Conservation (phyloP, 176 grass and related monocot genomes). For the Zea luxurians region DNA sequence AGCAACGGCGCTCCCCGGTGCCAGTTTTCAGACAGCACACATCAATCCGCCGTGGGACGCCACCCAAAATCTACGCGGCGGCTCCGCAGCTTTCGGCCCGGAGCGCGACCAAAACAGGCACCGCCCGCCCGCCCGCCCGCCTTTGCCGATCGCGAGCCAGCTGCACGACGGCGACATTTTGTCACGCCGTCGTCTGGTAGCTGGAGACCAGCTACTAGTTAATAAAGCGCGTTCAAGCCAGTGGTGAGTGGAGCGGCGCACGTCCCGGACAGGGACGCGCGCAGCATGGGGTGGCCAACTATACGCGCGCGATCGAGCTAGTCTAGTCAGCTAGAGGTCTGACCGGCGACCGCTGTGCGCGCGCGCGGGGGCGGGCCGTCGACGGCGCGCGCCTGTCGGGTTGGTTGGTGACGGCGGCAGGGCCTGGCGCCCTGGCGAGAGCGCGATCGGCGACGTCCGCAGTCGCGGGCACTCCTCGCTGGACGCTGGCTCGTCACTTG, state of each 20-base stretch:
- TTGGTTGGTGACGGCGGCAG: neutral
- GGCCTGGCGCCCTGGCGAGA: neutral
- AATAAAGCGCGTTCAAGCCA: neutral
- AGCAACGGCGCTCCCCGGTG: too few species aligned
- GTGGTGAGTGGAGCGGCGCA: neutral
- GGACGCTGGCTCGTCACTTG: too few species aligned
- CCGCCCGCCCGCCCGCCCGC: neutral
- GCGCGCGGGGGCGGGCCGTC: neutral
- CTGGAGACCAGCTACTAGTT: neutral
- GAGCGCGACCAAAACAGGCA: neutral
- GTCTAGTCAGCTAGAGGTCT: neutral
- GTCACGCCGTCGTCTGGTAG: conserved; percentile 4
- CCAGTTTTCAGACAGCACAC: neutral
- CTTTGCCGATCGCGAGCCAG: neutral
- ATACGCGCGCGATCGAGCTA: neutral
- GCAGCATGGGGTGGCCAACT: neutral
- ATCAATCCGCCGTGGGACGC: conserved; percentile 23
- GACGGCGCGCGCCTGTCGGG: conserved; percentile 27
- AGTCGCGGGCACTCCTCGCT: neutral
- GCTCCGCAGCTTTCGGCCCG: conserved; percentile 21
- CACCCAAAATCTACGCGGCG: conserved; percentile 18
- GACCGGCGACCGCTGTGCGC: neutral
- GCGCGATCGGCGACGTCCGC: neutral
- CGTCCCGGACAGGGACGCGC: conserved; percentile 16
- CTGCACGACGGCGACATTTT: conserved; percentile 20